Evolutionary conservation across 75 land plant genomes (phyloP), one percentile per base, ranked within the genome.

Genomic region (Chamaecyparis obtusa): DNA sequence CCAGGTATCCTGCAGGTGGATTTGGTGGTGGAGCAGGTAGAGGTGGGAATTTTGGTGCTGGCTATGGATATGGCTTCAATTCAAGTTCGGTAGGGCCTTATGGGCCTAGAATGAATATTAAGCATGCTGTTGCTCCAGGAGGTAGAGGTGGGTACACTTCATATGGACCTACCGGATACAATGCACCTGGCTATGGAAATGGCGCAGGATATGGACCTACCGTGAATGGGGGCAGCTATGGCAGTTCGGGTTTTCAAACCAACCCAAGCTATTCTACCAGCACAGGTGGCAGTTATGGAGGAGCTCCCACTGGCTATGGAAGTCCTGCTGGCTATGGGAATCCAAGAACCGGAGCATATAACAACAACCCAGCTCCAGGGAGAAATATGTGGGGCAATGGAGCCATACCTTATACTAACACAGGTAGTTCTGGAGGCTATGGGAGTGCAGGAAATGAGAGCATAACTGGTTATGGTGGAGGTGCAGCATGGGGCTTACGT

Each of bases 341-440:
- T 14, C 55, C 55, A 51, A 15, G 76, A 14, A 89, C 27, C 27
- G 88, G 93, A 17, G 60, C 86, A 46, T 67, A 88, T 15, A 91
- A 77, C 86, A 60, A 67, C 56, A 64, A 87, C 69, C 94, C 87
- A 13, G 86, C 91, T 49, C 79, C 89, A 13, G 91, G 94, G 51
- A 94, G 88, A 75, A 89, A 91, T 48, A 32, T 92, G 55, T 92
- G 95, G 95, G 91, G 93, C 35, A 91, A 87, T 83, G 92, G 83
- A 35, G 82, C 74, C 33, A 87, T 87, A 56, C 83, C 75, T 57
- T 86, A 88, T 86, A 69, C 33, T 21, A 87, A 87, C 89, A 90
- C 93, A 24, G 60, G 86, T 84, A 95, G 93, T 30, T 87, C 91
- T 27, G 80, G 90, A 46, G 96, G 92, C 9, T 96, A 93, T 88